phyloP scores from a whole-genome alignment of 345 rosid species.

The Hirschfeldia incana region DNA sequence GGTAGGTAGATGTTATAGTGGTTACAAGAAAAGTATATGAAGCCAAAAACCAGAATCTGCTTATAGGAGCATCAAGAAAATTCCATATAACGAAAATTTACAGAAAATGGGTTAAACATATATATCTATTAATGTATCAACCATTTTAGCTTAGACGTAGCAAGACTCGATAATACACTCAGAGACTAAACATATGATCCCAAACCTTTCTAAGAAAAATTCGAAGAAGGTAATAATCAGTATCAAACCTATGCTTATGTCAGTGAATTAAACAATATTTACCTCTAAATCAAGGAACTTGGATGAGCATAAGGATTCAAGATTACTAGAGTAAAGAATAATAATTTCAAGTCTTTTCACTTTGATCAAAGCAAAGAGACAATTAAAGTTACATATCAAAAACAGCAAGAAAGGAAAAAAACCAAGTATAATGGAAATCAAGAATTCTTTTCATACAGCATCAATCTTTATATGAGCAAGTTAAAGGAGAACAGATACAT shows the following conservation, averaged over 20 bases:
- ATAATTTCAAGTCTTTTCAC: not conserved
- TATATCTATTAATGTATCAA: too few relatives aligned
- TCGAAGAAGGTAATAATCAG: too few relatives aligned
- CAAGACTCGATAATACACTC: not conserved
- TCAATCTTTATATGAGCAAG: not conserved
- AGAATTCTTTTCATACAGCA: not conserved
- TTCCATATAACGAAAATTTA: too few relatives aligned
- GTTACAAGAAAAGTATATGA: not conserved
- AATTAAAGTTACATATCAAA: not conserved
- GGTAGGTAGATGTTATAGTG: not conserved
- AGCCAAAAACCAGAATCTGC: not conserved
- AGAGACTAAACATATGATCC: not conserved
- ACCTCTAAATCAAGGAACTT: not conserved
- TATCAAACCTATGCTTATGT: not conserved
- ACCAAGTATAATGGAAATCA: too few relatives aligned
- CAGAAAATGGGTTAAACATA: too few relatives aligned
- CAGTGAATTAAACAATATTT: conserved; percentile 5
- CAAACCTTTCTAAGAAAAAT: not conserved
- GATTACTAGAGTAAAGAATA: not conserved
- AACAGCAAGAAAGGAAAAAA: not conserved
- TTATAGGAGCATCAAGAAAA: not conserved
- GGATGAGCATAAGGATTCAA: not conserved
- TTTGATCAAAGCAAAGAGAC: not conserved
- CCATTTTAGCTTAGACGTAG: too few relatives aligned
- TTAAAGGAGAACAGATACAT: not conserved